A percentile compares a stretch with the other conserved stretches of the same genome.
These are phyloP conservation scores for Rhododendron griersonianum DNA, from an alignment of 148 eudicot species.

Conservation along the genomic window DNA sequence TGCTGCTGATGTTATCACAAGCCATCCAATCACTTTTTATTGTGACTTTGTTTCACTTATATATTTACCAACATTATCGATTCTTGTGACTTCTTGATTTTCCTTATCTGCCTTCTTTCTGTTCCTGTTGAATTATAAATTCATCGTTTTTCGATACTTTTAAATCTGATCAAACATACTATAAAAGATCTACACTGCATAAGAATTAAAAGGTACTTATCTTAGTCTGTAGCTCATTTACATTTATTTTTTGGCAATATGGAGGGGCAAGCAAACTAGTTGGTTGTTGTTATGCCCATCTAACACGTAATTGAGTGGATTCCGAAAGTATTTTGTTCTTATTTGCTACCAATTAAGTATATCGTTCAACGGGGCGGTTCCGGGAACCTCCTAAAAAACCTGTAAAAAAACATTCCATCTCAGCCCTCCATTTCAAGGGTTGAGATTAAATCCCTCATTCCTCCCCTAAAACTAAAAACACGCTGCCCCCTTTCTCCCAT, in stretches of 20 bases:
- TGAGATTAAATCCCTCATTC: too few relatives aligned
- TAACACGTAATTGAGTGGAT: not conserved
- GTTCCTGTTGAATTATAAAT: not conserved
- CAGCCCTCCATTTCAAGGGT: too few relatives aligned
- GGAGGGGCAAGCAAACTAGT: not conserved
- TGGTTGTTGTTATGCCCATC: constrained; percentile 5
- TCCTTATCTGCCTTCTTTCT: not conserved
- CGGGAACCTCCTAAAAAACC: too few relatives aligned
- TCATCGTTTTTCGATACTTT: not conserved
- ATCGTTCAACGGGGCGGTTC: too few relatives aligned
- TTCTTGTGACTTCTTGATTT: not conserved
- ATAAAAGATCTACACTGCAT: not conserved
- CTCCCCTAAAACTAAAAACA: too few relatives aligned
- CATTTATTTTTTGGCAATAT: not conserved
- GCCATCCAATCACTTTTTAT: not conserved
- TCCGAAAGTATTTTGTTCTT: not conserved
- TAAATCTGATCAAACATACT: not conserved
- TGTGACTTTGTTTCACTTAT: not conserved
- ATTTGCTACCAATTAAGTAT: not conserved
- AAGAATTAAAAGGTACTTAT: not conserved
- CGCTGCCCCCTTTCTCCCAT: too few relatives aligned
- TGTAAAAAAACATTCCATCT: too few relatives aligned
- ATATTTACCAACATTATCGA: not conserved
- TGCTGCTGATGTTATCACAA: not conserved
- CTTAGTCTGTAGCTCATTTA: not conserved